These are phyloP conservation scores for Pichia sp. DNA, from an alignment of 1,139 yeast genomes.

Conservation along the genomic window DNA sequence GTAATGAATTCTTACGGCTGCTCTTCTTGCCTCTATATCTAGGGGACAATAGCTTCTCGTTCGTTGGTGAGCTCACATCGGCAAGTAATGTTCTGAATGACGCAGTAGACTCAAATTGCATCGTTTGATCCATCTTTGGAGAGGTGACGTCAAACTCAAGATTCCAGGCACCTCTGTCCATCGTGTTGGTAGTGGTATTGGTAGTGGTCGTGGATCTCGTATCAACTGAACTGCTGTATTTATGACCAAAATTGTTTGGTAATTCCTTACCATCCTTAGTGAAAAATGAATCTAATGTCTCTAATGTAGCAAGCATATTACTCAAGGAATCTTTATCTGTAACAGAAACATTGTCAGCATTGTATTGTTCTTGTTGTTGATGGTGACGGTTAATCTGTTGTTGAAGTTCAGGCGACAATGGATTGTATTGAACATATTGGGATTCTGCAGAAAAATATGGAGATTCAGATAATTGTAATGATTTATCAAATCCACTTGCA, in stretches of 20 bases:
- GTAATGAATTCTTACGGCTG: slow-evolving; percentile 11
- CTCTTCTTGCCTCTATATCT: slow-evolving; percentile 10
- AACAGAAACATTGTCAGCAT: slow-evolving; percentile 28
- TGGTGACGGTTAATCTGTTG: slow-evolving; percentile 36
- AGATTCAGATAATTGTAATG: slow-evolving; percentile 11
- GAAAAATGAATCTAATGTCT: slow-evolving; percentile 89
- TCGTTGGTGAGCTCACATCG: slow-evolving; percentile 18
- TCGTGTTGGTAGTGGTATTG: slow-evolving; percentile 9
- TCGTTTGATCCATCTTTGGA: slow-evolving; percentile 14
- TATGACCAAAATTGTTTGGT: slow-evolving; percentile 29
- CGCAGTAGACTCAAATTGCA: slow-evolving; percentile 20
- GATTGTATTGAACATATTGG: slow-evolving; percentile 52
- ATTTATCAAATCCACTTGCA: slow-evolving; percentile 2
- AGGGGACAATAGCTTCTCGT: slow-evolving; percentile 14
- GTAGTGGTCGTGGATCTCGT: slow-evolving; percentile 38
- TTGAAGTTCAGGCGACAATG: slow-evolving; percentile 28
- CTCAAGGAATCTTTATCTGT: slow-evolving; percentile 76
- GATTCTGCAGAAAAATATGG: slow-evolving; percentile 15
- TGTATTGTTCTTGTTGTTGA: slow-evolving; percentile 27
- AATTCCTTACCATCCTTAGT: slow-evolving; percentile 55
- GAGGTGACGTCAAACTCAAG: slow-evolving; percentile 18
- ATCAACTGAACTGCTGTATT: slow-evolving; percentile 37
- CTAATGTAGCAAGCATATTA: slow-evolving; percentile 96
- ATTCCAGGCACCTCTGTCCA: slow-evolving; percentile 15
- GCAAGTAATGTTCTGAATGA: slow-evolving; percentile 22